A percentile compares a stretch with the other conserved stretches of the same genome.
These are phyloP conservation scores for Colletotrichum nymphaeae DNA, from an alignment of 2,329 filamentous ascomycete species.

Conservation along the genomic window DNA sequence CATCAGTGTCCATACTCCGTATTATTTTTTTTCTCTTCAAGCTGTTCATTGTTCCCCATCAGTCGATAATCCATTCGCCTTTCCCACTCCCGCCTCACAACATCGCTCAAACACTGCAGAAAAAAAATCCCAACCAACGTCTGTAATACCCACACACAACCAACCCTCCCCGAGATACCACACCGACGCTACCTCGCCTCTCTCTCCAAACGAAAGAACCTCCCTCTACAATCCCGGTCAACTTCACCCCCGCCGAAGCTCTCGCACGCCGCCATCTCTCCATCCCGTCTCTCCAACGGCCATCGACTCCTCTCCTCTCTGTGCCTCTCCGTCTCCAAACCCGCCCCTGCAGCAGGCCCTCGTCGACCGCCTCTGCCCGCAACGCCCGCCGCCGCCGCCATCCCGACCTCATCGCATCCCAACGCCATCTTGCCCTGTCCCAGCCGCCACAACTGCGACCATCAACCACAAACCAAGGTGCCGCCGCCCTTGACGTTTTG, in stretches of 20 bases:
- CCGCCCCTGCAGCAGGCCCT: constrained; percentile 32
- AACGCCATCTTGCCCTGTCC: constrained; percentile 21
- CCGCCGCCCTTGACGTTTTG: constrained; percentile 30
- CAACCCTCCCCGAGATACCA: constrained; percentile 19
- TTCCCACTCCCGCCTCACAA: constrained; percentile 25
- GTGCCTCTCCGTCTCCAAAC: not conserved
- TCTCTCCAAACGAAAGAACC: not conserved
- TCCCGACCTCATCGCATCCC: constrained; percentile 32
- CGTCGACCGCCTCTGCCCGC: constrained; percentile 21
- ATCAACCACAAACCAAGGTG: constrained; percentile 29
- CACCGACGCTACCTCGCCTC: constrained; percentile 1
- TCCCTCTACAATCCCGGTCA: not conserved
- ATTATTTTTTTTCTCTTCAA: constrained; percentile 35
- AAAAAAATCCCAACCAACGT: constrained; percentile 7
- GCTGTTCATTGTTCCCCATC: constrained; percentile 36
- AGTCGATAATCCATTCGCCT: constrained; percentile 34
- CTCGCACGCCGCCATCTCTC: not conserved
- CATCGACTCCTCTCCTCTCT: not conserved
- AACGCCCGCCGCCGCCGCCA: constrained; percentile 18
- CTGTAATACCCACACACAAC: constrained; percentile 23
- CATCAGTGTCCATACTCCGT: constrained; percentile 31
- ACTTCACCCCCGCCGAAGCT: constrained; percentile 11
- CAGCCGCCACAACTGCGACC: constrained; percentile 36
- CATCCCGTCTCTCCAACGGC: constrained; percentile 10
- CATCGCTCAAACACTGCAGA: constrained; percentile 9